Evolutionary conservation across 371 early-diverging fungal species (phyloP), one percentile per base, ranked within the genome.

Genomic region (Actinomortierella ambigua): DNA sequence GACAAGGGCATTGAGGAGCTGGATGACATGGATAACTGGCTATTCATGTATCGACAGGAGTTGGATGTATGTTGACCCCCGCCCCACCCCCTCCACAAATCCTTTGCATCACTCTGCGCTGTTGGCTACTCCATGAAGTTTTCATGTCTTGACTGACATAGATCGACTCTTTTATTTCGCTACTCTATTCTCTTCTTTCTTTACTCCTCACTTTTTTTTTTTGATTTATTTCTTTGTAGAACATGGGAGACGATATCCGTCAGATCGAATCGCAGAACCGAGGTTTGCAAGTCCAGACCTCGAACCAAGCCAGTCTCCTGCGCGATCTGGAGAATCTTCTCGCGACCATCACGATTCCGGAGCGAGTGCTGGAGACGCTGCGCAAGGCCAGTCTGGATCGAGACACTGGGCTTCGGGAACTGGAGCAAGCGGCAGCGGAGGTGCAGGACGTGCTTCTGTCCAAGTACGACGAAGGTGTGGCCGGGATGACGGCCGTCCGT

Each of bases 201-300:
- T n/a, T n/a, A n/a, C n/a, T n/a, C n/a, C n/a, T n/a, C n/a, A n/a
- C n/a, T n/a, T n/a, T n/a, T n/a, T n/a, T n/a, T n/a, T 34, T 34
- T 34, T 34, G 34, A 11, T 34, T 34, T 4, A 34, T 59, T 58
- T 58, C 0, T 7, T 3, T 44, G 13, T 68, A 92, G 92, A 85
- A 88, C 53, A 96, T 96, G 93, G 97, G 94, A 26, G 93, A 94
- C 75, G 96, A 96, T 78, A 95, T 96, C 55, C 93, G 92, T 77
- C 92, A 95, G 61, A 96, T 98, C 58, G 95, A 96, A 79, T 82
- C 90, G 14, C 89, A 92, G 68, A 97, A 96, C 77, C 91, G 95
- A 55, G 90, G 88, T 29, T 85, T 98, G 63, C 96, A 96, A 75
- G 85, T 94, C 22, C 87, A 92, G 48, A 91, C 94, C 9, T 79